Evolutionary conservation across 2,329 filamentous ascomycete genomes (phyloP).

Genomic region (Paecilomyces niveus): DNA sequence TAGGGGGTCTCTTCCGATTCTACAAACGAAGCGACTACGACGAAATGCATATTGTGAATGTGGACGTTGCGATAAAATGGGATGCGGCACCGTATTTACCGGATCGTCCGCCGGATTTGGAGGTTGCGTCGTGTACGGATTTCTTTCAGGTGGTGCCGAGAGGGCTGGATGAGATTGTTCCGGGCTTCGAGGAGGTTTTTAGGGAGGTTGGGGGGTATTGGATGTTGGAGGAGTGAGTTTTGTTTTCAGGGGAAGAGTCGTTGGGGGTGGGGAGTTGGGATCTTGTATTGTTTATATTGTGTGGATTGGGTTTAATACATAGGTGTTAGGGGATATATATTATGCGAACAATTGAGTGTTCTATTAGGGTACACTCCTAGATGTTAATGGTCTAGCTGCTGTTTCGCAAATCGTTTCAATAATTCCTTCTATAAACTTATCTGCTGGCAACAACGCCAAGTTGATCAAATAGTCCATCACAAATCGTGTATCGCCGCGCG

Average conservation of each 20-base stretch:
- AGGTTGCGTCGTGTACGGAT: conserved; percentile 14
- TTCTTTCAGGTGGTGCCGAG: conserved; percentile 12
- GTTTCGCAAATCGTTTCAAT: too few species aligned
- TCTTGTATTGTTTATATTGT: too few species aligned
- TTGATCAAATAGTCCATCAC: background rate
- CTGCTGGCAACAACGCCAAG: background rate
- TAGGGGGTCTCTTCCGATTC: background rate
- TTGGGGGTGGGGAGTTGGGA: too few species aligned
- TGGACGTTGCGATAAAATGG: background rate
- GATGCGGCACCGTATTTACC: background rate
- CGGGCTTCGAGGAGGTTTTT: background rate
- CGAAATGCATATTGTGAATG: background rate
- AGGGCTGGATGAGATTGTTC: conserved; percentile 15
- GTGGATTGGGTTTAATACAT: too few species aligned
- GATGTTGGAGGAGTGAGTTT: background rate
- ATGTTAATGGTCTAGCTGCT: too few species aligned
- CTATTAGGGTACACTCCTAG: too few species aligned
- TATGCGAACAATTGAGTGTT: too few species aligned
- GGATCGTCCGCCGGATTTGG: conserved; percentile 8
- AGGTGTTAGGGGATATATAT: too few species aligned
- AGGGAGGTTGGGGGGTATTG: background rate
- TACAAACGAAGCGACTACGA: background rate
- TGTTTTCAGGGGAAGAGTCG: too few species aligned
- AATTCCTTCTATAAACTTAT: background rate
- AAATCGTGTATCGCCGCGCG: background rate